These are phyloP conservation scores for Schwanniomyces vanrijiae DNA, from an alignment of 805 yeast species.

Conservation along the genomic window DNA sequence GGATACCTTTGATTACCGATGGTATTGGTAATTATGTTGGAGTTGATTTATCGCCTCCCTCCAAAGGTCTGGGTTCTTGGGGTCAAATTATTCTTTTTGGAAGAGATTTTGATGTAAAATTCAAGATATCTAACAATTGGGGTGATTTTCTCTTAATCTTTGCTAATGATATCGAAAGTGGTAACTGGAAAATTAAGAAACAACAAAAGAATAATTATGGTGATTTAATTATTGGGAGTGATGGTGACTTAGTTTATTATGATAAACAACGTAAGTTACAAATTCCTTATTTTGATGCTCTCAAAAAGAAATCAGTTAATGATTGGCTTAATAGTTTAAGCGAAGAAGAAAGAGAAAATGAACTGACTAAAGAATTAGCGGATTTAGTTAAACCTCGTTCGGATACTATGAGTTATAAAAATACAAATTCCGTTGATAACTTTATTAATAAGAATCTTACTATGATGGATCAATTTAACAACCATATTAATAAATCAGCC, in stretches of 20 bases:
- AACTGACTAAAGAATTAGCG: constrained; percentile 9
- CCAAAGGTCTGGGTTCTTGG: constrained; percentile 59
- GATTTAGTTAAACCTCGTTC: constrained; percentile 22
- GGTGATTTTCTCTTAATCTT: constrained; percentile 81
- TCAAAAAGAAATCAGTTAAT: constrained; percentile 29
- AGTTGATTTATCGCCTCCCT: constrained; percentile 70
- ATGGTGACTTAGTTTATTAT: constrained; percentile 70
- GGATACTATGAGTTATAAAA: constrained; percentile 16
- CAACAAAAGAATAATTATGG: constrained; percentile 43
- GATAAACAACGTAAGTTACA: constrained; percentile 55
- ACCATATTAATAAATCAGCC: constrained; percentile 4
- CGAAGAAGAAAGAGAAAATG: constrained; percentile 12
- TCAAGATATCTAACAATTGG: constrained; percentile 82
- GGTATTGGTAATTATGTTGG: constrained; percentile 90
- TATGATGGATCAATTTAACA: constrained; percentile 19
- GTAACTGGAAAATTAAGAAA: constrained; percentile 72
- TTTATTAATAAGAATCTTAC: constrained; percentile 30
- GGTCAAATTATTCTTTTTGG: constrained; percentile 95
- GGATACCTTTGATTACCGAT: constrained; percentile 93
- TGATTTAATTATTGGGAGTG: constrained; percentile 66
- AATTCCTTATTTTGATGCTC: constrained; percentile 39
- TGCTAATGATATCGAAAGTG: constrained; percentile 84
- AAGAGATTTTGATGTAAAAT: constrained; percentile 89
- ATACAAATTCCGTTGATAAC: constrained; percentile 25
- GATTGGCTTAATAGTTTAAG: constrained; percentile 33